Conservation (phyloP, 495 filamentous ascomycete genomes). For the Penicillium lividum region DNA sequence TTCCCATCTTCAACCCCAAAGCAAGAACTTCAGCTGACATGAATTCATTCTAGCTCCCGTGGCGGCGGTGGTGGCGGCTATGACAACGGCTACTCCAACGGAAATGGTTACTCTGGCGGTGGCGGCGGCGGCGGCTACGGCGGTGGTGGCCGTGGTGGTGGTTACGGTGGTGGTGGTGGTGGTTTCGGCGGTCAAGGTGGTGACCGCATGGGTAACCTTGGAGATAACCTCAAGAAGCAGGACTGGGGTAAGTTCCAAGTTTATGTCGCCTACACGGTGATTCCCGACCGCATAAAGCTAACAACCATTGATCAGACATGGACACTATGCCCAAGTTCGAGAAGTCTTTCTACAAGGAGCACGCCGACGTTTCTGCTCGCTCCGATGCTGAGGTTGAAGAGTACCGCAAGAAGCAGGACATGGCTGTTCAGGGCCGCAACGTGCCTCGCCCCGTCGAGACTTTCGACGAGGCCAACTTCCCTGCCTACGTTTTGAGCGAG, state of each 20-base stretch:
- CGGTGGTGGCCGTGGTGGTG: constrained; percentile 51
- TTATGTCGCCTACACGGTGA: not conserved
- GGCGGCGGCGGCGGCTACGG: constrained; percentile 51
- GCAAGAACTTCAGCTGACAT: constrained; percentile 19
- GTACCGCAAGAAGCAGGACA: constrained; percentile 79
- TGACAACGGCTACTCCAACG: constrained; percentile 52
- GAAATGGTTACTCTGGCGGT: constrained; percentile 44
- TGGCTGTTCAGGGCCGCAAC: constrained; percentile 72
- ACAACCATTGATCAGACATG: constrained; percentile 58
- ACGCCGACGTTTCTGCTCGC: constrained; percentile 72
- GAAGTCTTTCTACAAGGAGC: constrained; percentile 98
- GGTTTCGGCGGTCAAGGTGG: constrained; percentile 59
- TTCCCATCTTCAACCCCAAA: not conserved
- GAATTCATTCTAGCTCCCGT: constrained; percentile 35
- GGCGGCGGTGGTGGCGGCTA: constrained; percentile 43
- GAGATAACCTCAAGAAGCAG: constrained; percentile 80
- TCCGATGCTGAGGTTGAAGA: constrained; percentile 77
- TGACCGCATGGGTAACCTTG: constrained; percentile 92
- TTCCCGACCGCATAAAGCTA: constrained; percentile 25
- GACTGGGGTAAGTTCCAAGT: constrained; percentile 68
- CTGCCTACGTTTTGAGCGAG: constrained; percentile 93
- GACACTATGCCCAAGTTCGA: constrained; percentile 89
- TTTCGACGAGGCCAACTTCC: constrained; percentile 97
- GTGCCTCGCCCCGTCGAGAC: constrained; percentile 91
- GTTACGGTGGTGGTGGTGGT: constrained; percentile 55